Evolutionary conservation across 345 rosid species (phyloP).

Genomic region (thale cress (Arabidopsis thaliana)): TAIR10.1 NC_003075.7:8423501-8424000

Average conservation of each 20-base stretch:
- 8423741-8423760: conserved; percentile 91
- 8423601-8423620: conserved; percentile 93
- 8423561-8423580: conserved; percentile 77
- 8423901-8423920: conserved; percentile 98
- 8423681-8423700: conserved; percentile 86
- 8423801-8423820: conserved; percentile 92
- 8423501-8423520: conserved; percentile 76
- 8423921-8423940: conserved; percentile 92
- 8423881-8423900: conserved; percentile 88
- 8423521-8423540: conserved; percentile 84
- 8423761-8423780: conserved; percentile 85
- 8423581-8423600: conserved; percentile 82
- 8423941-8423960: conserved; percentile 96
- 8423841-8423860: conserved; percentile 76
- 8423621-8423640: conserved; percentile 97
- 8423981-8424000: conserved; percentile 88
- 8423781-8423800: conserved; percentile 94
- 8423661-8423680: conserved; percentile 83
- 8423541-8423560: conserved; percentile 95
- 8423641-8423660: conserved; percentile 97
- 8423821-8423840: conserved; percentile 75
- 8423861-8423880: conserved; percentile 61
- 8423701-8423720: conserved; percentile 70
- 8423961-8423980: conserved; percentile 88
- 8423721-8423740: conserved; percentile 94